phyloP scores from a whole-genome alignment of 257 asterid genomes.

The Orobanche coerulescens region DNA sequence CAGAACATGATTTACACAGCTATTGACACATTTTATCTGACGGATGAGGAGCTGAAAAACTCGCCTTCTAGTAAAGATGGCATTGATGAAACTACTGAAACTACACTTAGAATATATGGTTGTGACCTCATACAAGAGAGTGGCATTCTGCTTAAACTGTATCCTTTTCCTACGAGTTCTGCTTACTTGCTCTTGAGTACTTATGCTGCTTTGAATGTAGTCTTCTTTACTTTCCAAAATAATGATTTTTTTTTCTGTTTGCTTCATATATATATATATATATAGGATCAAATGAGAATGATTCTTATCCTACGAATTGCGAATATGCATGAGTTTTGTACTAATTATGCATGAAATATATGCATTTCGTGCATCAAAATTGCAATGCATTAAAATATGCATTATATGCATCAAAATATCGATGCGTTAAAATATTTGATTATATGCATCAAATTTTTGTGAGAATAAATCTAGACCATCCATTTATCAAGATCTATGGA shows the following conservation, averaged over 20 bases:
- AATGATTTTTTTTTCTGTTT: background rate
- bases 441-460: no score
- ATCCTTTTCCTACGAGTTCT: slow-evolving; percentile 39
- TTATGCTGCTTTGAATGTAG: background rate
- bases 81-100: slow-evolving; percentile 76
- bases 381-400: no score
- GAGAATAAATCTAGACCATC: no score
- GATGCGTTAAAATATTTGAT: no score
- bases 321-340: no score
- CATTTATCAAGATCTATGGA: no score
- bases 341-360: no score
- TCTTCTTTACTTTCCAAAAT: slow-evolving; percentile 8
- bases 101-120: slow-evolving; percentile 77
- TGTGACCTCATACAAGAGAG: slow-evolving; percentile 96
- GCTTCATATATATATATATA: no score
- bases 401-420: no score
- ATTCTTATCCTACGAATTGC: no score
- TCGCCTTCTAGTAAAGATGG: slow-evolving; percentile 84
- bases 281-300: no score
- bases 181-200: background rate
- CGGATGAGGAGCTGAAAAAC: slow-evolving; percentile 67
- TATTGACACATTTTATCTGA: slow-evolving; percentile 77
- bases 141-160: slow-evolving; percentile 86
- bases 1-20: slow-evolving; percentile 77
- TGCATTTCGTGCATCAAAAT: no score